Evolutionary conservation across 495 filamentous ascomycete genomes (phyloP), one percentile per base, ranked within the genome.

Genomic region (Trichoderma gamsii): DNA sequence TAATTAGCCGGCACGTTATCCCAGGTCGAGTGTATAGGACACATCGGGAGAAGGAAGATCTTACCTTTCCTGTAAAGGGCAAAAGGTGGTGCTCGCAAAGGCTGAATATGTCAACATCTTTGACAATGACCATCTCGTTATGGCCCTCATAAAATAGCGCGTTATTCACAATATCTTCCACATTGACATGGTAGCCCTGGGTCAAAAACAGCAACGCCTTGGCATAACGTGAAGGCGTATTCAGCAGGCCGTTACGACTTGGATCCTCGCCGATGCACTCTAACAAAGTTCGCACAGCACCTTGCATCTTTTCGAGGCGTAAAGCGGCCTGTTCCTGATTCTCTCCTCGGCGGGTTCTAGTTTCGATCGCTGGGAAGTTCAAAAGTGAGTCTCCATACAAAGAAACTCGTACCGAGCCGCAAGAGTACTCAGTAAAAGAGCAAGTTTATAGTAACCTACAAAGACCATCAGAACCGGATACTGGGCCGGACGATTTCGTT

Each of bases 131-230:
- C 75, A 97, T 82, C 80, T 99, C 96, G 73, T 97, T 93, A 74
- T 98, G 95, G 73, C 93, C 90, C 76, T 99, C 95, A 71, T 97
- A 90, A 79, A 99, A 99, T 69, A 98, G 92, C 38, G 95, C 95
- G 63, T 89, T 89, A 75, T 97, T 97, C 68, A 99, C 91, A 69
- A 99, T 88, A 73, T 96, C 92, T 68, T 87, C 82, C 56, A 99
- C 86, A 76, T 97, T 97, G 83, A 98, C 89, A 79, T 97, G 91
- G 73, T 99, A 99, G 35, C 95, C 95, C 76, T 97, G 96, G n/a
- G 95, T 99, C 80, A 99, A 97, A 82, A 90, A 96, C 25, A 99
- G 84, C 92, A 99, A 93, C 4, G 95, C 95, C 77, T 94, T 94
- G 69, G 96, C 95, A 79, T 97, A 97, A 67, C 95, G 82, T 71